These are phyloP conservation scores for Yarrowia porcina DNA, from an alignment of 805 yeast genomes.

Conservation along the genomic window DNA sequence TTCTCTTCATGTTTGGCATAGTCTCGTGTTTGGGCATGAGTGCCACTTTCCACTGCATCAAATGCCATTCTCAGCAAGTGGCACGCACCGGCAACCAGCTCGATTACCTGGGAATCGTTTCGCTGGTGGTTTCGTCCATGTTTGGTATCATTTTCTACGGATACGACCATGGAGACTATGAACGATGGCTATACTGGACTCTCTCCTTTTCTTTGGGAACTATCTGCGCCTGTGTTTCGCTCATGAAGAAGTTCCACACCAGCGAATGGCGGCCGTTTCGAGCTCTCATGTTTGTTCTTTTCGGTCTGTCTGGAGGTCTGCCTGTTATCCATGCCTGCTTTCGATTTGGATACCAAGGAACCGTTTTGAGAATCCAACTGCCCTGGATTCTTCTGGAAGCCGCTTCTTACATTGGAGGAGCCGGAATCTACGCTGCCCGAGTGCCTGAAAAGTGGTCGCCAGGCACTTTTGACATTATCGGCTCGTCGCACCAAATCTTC, in stretches of 20 bases:
- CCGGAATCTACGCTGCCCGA: constrained; percentile 70
- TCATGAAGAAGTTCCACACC: constrained; percentile 63
- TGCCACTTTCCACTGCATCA: constrained; percentile 63
- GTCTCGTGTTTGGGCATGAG: constrained; percentile 59
- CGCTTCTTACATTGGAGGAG: constrained; percentile 71
- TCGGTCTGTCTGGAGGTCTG: constrained; percentile 73
- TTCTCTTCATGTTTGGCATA: constrained; percentile 56
- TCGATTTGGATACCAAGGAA: constrained; percentile 49
- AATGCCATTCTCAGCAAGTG: constrained; percentile 59
- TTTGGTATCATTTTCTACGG: constrained; percentile 46
- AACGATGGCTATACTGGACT: constrained; percentile 29
- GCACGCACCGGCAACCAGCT: constrained; percentile 60
- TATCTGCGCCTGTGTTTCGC: constrained; percentile 59
- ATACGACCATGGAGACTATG: constrained; percentile 30
- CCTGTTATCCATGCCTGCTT: constrained; percentile 60
- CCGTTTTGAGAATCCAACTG: constrained; percentile 52
- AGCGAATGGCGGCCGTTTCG: constrained; percentile 72
- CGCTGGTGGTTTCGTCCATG: constrained; percentile 63
- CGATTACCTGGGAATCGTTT: constrained; percentile 73
- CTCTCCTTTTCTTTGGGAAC: constrained; percentile 56
- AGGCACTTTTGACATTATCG: constrained; percentile 64
- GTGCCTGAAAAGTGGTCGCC: constrained; percentile 70
- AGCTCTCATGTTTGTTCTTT: constrained; percentile 71
- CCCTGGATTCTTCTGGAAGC: constrained; percentile 70
- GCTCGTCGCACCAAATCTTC: constrained; percentile 83